Base-by-base conservation (phyloP, 352 stramenopile species). In the Pythium rishiriense region DNA sequence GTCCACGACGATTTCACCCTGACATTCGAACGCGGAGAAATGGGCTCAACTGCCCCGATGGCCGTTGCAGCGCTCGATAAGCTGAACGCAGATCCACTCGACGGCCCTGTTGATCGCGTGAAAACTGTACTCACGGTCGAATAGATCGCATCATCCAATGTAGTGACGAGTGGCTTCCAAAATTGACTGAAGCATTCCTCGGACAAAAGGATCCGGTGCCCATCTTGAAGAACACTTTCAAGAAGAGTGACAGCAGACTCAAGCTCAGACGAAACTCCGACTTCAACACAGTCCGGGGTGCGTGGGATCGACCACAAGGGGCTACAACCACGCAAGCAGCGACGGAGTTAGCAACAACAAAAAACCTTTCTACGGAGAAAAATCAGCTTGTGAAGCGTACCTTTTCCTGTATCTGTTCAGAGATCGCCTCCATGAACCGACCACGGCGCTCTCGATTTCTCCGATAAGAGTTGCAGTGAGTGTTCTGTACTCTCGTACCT, bases 401-500 rank as follows among this genome's bases (percentile, higher is more conserved):
- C 62, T 69, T 14, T 74, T 73, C 29, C 75, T 51, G 29, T 90
- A 79, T 4, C 26, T 19, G 21, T 58, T 41, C 11, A 73, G 63
- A 17, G 74, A 64, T 14, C 66, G 59, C 29, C 58, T 54, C 21
- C 70, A 61, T 15, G 19, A 49, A 10, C 62, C 47, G 22, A 82
- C 37, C 12, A 89, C 3, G 5, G 57, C 55, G 19, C 72, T 54
- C 29, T 70, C 72, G 10, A 58, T 41, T 26, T 55, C 67, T 14
- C 75, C 50, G 5, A 90, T 59, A 28, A 87, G 43, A 7, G 62
- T 64, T 24, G 62, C 60, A 3, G 66, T 65, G 3, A 88, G 59
- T 0, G 58, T 52, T 43, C 74, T 82, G 28, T 87, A 74, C 22
- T 88, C 73, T 1, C 45, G 50, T 48, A 87, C 73, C 52, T 87